A percentile compares a stretch with the other conserved stretches of the same genome.
phyloP scores from a whole-genome alignment of 2,329 filamentous ascomycete species.

The Colletotrichum caudatum region DNA sequence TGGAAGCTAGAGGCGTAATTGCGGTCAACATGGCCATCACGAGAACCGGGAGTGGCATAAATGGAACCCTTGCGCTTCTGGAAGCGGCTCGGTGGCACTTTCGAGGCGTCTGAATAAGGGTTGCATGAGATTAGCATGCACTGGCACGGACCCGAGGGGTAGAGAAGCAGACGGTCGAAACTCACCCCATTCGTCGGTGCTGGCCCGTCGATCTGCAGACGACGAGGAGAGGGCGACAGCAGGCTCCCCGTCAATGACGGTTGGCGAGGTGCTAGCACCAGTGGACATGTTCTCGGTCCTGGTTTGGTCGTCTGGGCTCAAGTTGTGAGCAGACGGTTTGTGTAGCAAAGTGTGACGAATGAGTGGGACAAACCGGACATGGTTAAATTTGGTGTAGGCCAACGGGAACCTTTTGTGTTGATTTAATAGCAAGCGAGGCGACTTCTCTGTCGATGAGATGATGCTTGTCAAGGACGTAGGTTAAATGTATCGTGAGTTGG shows the following conservation, averaged over 20 bases:
- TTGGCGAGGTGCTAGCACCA: slow-evolving; percentile 16
- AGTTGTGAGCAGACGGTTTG: background rate
- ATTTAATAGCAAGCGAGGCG: background rate
- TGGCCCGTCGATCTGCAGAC: slow-evolving; percentile 53
- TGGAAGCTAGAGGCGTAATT: slow-evolving; percentile 71
- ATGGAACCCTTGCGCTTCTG: slow-evolving; percentile 78
- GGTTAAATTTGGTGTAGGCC: background rate
- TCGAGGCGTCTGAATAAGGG: slow-evolving; percentile 66
- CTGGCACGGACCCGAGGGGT: background rate
- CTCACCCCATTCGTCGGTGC: slow-evolving; percentile 64
- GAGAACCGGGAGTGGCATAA: slow-evolving; percentile 73
- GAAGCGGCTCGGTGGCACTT: slow-evolving; percentile 75
- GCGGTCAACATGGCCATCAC: slow-evolving; percentile 73
- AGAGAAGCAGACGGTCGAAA: slow-evolving; percentile 28
- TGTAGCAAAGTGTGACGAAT: no score
- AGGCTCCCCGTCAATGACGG: slow-evolving; percentile 17
- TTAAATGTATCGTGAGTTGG: background rate
- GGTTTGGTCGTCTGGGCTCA: slow-evolving; percentile 21
- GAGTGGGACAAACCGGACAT: slow-evolving; percentile 28
- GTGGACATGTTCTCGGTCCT: slow-evolving; percentile 24
- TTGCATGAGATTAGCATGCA: slow-evolving; percentile 28
- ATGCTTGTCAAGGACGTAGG: background rate
- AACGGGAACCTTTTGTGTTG: background rate
- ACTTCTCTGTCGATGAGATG: background rate
- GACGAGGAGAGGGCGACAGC: slow-evolving; percentile 30